Conservation (phyloP, 352 stramenopile species). For the Phytophthora ramorum region DNA sequence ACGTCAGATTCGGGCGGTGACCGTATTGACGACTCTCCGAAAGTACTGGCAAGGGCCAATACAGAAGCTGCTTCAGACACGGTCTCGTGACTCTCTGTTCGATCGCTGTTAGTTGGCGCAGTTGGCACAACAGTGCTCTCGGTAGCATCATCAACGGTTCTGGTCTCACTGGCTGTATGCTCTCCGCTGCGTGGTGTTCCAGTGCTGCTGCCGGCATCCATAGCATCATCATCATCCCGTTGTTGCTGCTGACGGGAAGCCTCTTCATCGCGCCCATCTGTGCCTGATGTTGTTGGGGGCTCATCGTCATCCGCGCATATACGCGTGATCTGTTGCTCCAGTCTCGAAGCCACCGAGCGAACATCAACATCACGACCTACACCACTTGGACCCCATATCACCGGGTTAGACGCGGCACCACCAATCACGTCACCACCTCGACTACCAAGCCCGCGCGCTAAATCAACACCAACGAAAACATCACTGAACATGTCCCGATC, state of each 20-base stretch:
- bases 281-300: constrained; percentile 1
- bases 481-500: constrained; percentile 63
- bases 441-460: constrained; percentile 44
- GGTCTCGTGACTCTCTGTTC: constrained; percentile 16
- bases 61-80: constrained; percentile 78
- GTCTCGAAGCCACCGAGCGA: constrained; percentile 70
- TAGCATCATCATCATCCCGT: constrained; percentile 28
- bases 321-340: constrained; percentile 76
- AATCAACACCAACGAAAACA: constrained; percentile 44
- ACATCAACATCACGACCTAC: constrained; percentile 57
- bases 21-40: constrained; percentile 81
- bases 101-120: constrained; percentile 16
- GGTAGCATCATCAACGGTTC: constrained; percentile 7
- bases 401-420: constrained; percentile 17
- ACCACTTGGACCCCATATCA: constrained; percentile 48
- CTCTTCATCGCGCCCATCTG: constrained; percentile 20
- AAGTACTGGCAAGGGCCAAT: constrained; percentile 81
- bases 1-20: constrained; percentile 69
- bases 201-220: constrained; percentile 25
- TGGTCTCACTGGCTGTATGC: constrained; percentile 42
- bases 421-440: constrained; percentile 42
- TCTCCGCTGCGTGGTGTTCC: constrained; percentile 43
- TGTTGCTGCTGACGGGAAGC: constrained; percentile 12
- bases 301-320: constrained; percentile 54
- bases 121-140: constrained; percentile 7